Evolutionary conservation across 768 basidiomycete genomes (phyloP), one percentile per base, ranked within the genome.

Genomic region (Tricholoma matsutake): DNA sequence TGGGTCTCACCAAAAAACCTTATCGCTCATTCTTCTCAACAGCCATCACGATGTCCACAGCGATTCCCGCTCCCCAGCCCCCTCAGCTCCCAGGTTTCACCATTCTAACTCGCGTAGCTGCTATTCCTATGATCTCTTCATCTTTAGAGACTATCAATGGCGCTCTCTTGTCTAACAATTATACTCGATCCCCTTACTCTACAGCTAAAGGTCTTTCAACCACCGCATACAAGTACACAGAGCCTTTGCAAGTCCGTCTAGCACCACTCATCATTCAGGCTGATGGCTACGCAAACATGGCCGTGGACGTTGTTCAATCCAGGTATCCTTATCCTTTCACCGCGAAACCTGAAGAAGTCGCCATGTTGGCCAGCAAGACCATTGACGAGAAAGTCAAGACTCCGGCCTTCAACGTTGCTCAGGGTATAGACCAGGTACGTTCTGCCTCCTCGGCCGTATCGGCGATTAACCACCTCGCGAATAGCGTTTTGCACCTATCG

Each of bases 321-420:
- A 83, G 83, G 56, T 91, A 86, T 70, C 92, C 91, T 11, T 88
- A 86, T 69, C 84, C 90, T 4, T 94, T 92, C 81, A 79, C 84
- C 61, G 83, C 83, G 16, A 84, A 85, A 67, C 87, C 90, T 3
- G 88, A 88, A 66, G 90, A 92, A 2, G 83, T 94, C 20, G 78
- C 78, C 31, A 79, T 76, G 10, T 84, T 83, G 61, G 76, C 86
- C 29, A 83, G 81, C 74, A 86, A 86, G 76, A 82, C 81, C 14
- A 76, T 91, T 65, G 88, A 90, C 63, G 83, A 86, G 67, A 83
- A 73, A 41, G 84, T 92, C 66, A 86, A 76, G 67, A 79, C 77
- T 0, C 89, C 89, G 18, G 90, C 86, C 1, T 75, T 79, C 45
- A 79, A 79, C 57, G 84, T 83, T 35, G 89, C 81, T 0, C 82